Evolutionary conservation across 1,284 basidiomycete genomes (phyloP), one percentile per base, ranked within the genome.

Genomic region (Pholiota adiposa): DNA sequence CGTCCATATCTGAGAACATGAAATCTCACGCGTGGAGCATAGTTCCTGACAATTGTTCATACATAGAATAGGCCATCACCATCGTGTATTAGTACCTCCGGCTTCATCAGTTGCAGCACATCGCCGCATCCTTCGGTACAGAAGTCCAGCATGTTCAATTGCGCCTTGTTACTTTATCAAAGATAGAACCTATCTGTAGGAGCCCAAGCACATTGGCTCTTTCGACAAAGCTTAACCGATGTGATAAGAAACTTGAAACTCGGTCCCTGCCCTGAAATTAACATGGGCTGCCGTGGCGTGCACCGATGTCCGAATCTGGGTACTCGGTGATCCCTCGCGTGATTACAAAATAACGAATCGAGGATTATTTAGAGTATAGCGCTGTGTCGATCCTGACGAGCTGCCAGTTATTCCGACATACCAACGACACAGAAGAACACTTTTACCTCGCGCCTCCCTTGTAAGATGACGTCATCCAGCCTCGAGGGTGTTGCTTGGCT

Each of bases 121-220:
- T 46, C 44, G 44, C 44, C 44, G 44, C 44, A 46, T 46, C 23
- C 44, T 46, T 46, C 44, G 44, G 44, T 46, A 46, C 25, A 46
- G 44, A 46, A 46, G 44, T 46, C 44, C 25, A 23, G 11, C 44
- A 46, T 46, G 44, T 46, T 46, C 23, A 23, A 16, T 46, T 46
- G 19, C 23, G 23, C 25, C 8, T 46, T 27, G 44, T 46, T 23
- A 16, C 11, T 23, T 16, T 25, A 46, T 46, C 25, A 25, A 27
- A 46, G 44, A 23, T 27, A 46, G 25, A n/a, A 12, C 21, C 4
- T 46, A 16, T 38, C 14, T 1, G 27, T 27, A 7, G 23, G 14
- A 25, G 21, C 5, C 6, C 9, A 27, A 46, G 44, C 44, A 27
- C 23, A 25, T 27, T 46, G 44, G 23, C 3, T 27, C 1, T 8